These are phyloP conservation scores for Smittium culicis DNA, from an alignment of 371 early-diverging fungal genomes.

Conservation along the genomic window DNA sequence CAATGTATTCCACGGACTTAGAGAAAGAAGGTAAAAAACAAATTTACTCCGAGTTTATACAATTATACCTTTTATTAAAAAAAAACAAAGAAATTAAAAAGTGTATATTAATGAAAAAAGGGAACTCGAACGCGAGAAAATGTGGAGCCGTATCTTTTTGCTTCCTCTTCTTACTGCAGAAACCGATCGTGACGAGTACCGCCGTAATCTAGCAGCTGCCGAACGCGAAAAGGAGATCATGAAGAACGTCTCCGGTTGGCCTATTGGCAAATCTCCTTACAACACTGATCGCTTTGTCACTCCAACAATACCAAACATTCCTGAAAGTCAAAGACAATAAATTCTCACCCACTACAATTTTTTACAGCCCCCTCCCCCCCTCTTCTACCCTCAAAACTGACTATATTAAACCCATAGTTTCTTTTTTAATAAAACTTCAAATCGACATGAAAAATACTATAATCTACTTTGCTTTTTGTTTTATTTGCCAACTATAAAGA, in stretches of 20 bases:
- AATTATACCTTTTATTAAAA: background rate
- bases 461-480: background rate
- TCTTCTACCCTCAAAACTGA: background rate
- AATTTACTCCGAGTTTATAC: background rate
- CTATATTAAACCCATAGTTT: background rate
- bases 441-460: too few species aligned
- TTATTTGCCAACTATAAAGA: background rate
- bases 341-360: too few species aligned
- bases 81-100: conserved; percentile 34
- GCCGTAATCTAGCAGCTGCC: conserved; percentile 60
- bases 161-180: conserved; percentile 86
- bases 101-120: conserved; percentile 44
- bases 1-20: conserved; percentile 34
- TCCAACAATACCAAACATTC: conserved; percentile 39
- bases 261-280: conserved; percentile 68
- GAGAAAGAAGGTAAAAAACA: conserved; percentile 36
- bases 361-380: background rate
- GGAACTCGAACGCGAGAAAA: conserved; percentile 82
- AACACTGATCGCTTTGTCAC: conserved; percentile 62
- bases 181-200: conserved; percentile 78
- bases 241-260: conserved; percentile 74
- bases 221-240: conserved; percentile 73
- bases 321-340: conserved; percentile 17
- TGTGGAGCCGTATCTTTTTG: conserved; percentile 82
- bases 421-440: background rate